Base-by-base conservation (phyloP, 148 eudicot species). In the Persicaria tinctoria region DNA sequence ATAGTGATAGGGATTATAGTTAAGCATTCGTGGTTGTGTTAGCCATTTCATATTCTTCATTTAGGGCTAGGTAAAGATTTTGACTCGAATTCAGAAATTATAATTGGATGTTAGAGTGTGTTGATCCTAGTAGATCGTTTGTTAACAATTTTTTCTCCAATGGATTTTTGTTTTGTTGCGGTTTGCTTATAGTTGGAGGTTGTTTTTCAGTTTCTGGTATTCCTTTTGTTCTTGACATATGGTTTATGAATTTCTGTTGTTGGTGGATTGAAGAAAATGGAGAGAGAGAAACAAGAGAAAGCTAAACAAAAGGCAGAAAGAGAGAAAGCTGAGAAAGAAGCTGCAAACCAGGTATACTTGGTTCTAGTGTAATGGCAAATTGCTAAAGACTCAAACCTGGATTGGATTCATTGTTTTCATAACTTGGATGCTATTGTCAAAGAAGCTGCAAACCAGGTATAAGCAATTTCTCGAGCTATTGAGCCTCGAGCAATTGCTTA, bases 221-320 rank as follows among this genome's bases (percentile, higher is more conserved):
- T 72, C 20, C 8, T 74, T 14, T 32, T 2, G 8, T 8, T 41
- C 5, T 13, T 0, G 41, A 68, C 46, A 20, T 46, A 11, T 49
- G n/a, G 8, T 41, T 68, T 54, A n/a, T 45, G 78, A n/a, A 53
- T 12, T 13, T 64, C 3, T 12, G 44, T 27, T 3, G 51, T 75
- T 45, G 14, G 41, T 73, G 47, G 1, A 45, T 3, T 74, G 80
- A 63, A 88, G 91, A 88, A 85, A 84, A 82, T 85, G 89, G 91
- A 88, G 79, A 84, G 68, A 76, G 91, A 85, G 82, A 82, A 46
- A 76, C 4, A 75, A 80, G 88, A 85, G 78, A 88, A 88, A 72
- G n/a, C 11, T 76, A 88, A 78, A 68, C 18, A 13, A 70, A 80
- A 80, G 79, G 63, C 56, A 17, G 88, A 83, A n/a, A 82, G 76